A percentile compares a stretch with the other conserved stretches of the same genome.
phyloP scores from a whole-genome alignment of 1,284 basidiomycete genomes.

The Vanrija humicola region DNA sequence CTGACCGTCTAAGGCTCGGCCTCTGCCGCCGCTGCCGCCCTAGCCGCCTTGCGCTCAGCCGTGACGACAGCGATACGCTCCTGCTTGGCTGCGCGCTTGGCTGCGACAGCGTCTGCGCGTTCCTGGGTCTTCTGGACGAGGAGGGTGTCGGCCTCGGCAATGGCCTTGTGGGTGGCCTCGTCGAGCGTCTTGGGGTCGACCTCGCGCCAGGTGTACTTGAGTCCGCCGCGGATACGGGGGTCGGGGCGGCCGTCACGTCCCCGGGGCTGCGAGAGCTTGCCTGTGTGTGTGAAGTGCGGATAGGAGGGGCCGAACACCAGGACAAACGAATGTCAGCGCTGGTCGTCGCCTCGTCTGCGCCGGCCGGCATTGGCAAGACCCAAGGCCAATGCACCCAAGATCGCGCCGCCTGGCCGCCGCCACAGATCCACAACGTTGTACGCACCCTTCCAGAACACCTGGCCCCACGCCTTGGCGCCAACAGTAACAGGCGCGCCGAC shows the following conservation, averaged over 20 bases:
- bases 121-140: neutral
- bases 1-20: neutral
- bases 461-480: conserved; percentile 31
- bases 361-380: too few species aligned
- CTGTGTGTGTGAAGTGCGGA: neutral
- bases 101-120: neutral
- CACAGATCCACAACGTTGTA: neutral
- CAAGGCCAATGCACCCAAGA: too few species aligned
- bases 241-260: conserved; percentile 6
- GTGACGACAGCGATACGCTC: neutral
- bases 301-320: too few species aligned
- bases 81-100: neutral
- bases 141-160: neutral
- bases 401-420: too few species aligned
- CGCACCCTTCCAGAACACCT: conserved; percentile 35
- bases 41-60: neutral
- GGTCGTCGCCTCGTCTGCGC: too few species aligned
- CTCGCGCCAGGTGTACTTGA: conserved; percentile 18
- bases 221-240: conserved; percentile 16
- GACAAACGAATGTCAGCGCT: neutral
- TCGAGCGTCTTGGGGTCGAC: conserved; percentile 11
- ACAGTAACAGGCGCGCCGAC: conserved; percentile 15
- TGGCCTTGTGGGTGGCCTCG: neutral
- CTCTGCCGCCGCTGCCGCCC: neutral
- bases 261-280: conserved; percentile 3